Evolutionary conservation across 176 grass and related monocot species (phyloP).

Genomic region (Musa beccarii): DNA sequence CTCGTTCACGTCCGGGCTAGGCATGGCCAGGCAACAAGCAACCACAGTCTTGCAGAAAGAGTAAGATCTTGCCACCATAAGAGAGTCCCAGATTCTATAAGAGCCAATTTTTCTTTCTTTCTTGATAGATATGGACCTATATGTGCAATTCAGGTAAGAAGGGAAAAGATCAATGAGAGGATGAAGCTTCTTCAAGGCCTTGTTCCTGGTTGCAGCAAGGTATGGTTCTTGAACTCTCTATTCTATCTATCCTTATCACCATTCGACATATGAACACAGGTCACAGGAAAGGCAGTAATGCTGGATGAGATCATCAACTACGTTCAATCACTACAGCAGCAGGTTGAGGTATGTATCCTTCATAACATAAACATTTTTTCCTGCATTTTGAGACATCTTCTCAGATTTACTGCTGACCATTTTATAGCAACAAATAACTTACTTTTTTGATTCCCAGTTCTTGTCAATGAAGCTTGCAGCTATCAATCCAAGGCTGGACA

Average conservation of each 20-base stretch:
- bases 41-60: conserved; percentile 86
- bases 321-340: conserved; percentile 61
- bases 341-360: conserved; percentile 52
- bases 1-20: conserved; percentile 74
- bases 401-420: no score
- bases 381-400: neutral
- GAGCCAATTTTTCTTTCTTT: no score
- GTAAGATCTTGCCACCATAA: conserved; percentile 22
- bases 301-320: conserved; percentile 84
- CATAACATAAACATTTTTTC: neutral
- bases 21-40: conserved; percentile 70
- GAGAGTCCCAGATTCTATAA: neutral
- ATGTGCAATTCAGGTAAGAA: conserved; percentile 43
- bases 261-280: conserved; percentile 24
- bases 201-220: conserved; percentile 88
- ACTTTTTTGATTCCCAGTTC: conserved; percentile 33
- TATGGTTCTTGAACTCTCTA: conserved; percentile 16
- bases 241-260: conserved; percentile 8
- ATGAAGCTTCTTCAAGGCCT: conserved; percentile 87
- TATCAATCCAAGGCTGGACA: conserved; percentile 54
- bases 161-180: conserved; percentile 76
- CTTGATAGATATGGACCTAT: conserved; percentile 5
- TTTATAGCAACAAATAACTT: neutral
- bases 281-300: conserved; percentile 74
- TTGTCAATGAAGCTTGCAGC: conserved; percentile 70